Conservation (phyloP, 1,284 basidiomycete genomes). For the Microstroma glucosiphilum region DNA sequence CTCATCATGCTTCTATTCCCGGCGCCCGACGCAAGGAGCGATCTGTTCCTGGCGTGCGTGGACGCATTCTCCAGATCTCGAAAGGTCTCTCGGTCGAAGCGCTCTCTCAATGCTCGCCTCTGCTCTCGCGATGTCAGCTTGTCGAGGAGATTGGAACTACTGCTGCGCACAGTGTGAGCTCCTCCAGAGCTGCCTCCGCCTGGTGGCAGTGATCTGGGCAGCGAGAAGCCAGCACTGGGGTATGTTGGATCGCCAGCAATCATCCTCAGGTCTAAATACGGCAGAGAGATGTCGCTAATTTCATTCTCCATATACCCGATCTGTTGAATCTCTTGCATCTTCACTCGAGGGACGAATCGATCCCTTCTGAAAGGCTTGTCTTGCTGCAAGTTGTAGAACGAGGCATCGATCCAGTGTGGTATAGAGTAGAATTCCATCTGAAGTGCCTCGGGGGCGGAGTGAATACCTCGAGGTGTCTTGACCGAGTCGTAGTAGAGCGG, state of each 20-base stretch:
- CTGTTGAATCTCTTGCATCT: slow-evolving; percentile 50
- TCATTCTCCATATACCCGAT: slow-evolving; percentile 48
- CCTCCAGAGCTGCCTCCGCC: background rate
- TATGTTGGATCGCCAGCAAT: background rate
- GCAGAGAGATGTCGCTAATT: slow-evolving; percentile 43
- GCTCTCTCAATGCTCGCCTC: slow-evolving; percentile 33
- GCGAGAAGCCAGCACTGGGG: background rate
- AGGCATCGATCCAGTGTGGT: slow-evolving; percentile 50
- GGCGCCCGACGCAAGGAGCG: background rate
- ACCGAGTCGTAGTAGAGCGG: slow-evolving; percentile 36
- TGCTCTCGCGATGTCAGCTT: slow-evolving; percentile 12
- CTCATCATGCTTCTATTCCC: too few relatives aligned
- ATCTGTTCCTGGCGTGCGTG: slow-evolving; percentile 1
- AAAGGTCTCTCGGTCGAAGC: slow-evolving; percentile 41
- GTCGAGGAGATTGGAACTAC: background rate
- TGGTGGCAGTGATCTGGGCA: background rate
- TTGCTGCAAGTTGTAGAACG: slow-evolving; percentile 49
- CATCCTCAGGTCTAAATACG: slow-evolving; percentile 33
- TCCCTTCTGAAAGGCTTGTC: slow-evolving; percentile 46
- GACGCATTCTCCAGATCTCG: slow-evolving; percentile 19
- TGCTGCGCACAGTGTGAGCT: background rate
- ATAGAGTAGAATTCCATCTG: slow-evolving; percentile 37
- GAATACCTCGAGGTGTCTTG: background rate
- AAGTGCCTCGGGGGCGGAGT: background rate
- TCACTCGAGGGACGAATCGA: slow-evolving; percentile 48